These are phyloP conservation scores for Mortierella sp. DNA, from an alignment of 371 early-diverging fungal genomes.

Conservation along the genomic window DNA sequence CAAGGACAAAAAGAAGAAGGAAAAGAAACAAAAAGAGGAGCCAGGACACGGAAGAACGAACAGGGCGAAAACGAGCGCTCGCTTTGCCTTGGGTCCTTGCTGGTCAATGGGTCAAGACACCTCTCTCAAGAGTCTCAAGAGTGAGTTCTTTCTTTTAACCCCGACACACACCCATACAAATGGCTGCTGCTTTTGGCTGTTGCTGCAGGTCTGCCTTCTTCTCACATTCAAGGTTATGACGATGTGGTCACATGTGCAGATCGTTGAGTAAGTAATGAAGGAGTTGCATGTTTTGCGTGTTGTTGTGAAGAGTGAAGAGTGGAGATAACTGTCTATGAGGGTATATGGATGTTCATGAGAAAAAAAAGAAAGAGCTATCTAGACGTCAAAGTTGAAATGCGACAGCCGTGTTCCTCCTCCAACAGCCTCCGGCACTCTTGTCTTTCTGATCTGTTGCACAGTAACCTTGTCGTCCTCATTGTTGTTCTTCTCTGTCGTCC, in stretches of 20 bases:
- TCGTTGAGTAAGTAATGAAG: background rate
- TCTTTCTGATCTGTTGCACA: background rate
- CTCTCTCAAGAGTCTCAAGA: background rate
- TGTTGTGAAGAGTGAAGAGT: background rate
- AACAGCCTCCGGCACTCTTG: background rate
- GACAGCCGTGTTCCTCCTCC: conserved; percentile 12
- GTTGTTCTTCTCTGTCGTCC: background rate
- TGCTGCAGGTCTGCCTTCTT: too few species aligned
- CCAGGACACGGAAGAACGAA: background rate
- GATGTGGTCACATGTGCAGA: background rate
- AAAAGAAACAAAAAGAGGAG: background rate
- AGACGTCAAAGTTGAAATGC: conserved; percentile 8
- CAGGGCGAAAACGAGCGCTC: background rate
- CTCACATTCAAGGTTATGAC: background rate
- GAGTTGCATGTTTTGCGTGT: background rate
- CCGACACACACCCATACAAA: background rate
- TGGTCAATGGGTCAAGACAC: background rate
- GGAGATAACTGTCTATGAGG: background rate
- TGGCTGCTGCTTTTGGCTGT: too few species aligned
- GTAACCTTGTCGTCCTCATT: background rate
- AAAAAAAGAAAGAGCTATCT: background rate
- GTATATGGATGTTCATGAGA: background rate
- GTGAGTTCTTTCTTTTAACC: background rate
- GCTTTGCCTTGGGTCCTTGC: too few species aligned
- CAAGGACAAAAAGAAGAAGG: background rate